Conservation (phyloP, 306 rosid species). For the Alnus rubra region DNA sequence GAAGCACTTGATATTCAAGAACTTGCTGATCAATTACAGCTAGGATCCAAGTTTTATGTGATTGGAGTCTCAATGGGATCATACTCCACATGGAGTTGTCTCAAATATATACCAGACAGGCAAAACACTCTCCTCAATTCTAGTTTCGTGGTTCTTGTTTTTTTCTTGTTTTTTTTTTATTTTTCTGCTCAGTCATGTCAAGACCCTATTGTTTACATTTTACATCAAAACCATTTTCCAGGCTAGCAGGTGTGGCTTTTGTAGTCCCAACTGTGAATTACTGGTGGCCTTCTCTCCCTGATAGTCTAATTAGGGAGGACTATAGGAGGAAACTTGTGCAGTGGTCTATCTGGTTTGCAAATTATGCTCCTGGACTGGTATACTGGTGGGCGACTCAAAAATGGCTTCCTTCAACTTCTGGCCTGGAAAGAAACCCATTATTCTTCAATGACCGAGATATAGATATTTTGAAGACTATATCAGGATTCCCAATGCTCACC, state of each 20-base stretch:
- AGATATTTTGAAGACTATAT: conserved; percentile 62
- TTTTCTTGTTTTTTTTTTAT: neutral
- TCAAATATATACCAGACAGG: conserved; percentile 84
- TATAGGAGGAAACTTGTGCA: conserved; percentile 58
- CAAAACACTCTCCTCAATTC: conserved; percentile 33
- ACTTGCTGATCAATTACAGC: conserved; percentile 73
- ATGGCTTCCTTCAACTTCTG: conserved; percentile 94
- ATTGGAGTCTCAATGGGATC: conserved; percentile 95
- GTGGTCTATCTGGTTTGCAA: conserved; percentile 61
- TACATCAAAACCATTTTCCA: conserved; percentile 40
- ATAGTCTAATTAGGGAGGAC: conserved; percentile 60
- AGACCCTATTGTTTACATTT: neutral
- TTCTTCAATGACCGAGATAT: conserved; percentile 78
- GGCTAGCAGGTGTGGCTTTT: conserved; percentile 81
- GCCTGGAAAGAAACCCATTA: conserved; percentile 63
- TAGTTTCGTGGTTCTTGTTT: neutral
- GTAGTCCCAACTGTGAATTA: conserved; percentile 84
- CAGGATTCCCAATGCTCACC: conserved; percentile 90
- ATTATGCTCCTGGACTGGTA: conserved; percentile 56
- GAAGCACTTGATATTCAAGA: conserved; percentile 88
- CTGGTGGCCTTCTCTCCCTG: conserved; percentile 83
- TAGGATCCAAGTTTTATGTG: conserved; percentile 76
- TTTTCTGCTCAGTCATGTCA: neutral
- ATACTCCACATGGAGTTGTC: conserved; percentile 85
- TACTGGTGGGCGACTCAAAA: conserved; percentile 87